Evolutionary conservation across 169 alveolate species (phyloP).

Genomic region (Cryptosporidium andersoni): DNA sequence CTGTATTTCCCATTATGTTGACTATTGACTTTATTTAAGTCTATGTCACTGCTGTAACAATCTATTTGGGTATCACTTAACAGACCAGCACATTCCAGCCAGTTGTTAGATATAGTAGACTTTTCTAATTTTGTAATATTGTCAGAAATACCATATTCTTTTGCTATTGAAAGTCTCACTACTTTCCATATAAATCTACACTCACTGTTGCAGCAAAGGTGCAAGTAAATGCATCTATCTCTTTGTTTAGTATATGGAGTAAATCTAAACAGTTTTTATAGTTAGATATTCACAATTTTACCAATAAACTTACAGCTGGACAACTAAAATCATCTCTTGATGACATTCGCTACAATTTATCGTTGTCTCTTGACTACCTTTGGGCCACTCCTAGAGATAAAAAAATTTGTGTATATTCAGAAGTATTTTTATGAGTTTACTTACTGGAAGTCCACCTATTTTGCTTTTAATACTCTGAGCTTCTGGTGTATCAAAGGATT

Average conservation of each 20-base stretch:
- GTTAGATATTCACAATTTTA: background rate
- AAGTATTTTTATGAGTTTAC: background rate
- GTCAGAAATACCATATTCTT: background rate
- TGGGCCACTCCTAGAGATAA: constrained; percentile 20
- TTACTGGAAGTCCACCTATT: constrained; percentile 62
- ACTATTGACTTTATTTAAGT: background rate
- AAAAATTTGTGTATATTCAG: no score
- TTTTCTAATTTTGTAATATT: background rate
- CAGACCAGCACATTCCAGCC: constrained; percentile 45
- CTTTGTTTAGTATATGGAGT: constrained; percentile 25
- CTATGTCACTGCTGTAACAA: background rate
- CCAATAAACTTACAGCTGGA: constrained; percentile 41
- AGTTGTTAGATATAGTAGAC: constrained; percentile 5
- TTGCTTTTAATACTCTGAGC: constrained; percentile 2
- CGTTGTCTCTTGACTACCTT: background rate
- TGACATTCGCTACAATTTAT: constrained; percentile 18
- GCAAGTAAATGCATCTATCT: constrained; percentile 25
- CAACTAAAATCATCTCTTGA: constrained; percentile 17
- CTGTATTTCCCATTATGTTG: background rate
- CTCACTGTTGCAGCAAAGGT: constrained; percentile 5
- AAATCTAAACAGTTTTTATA: background rate
- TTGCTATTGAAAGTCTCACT: constrained; percentile 10
- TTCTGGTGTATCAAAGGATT: constrained; percentile 32
- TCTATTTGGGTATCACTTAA: background rate
- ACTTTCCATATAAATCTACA: constrained; percentile 19